Evolutionary conservation across 2,329 filamentous ascomycete genomes (phyloP), one percentile per base, ranked within the genome.

Genomic region (Apiospora malaysiana): DNA sequence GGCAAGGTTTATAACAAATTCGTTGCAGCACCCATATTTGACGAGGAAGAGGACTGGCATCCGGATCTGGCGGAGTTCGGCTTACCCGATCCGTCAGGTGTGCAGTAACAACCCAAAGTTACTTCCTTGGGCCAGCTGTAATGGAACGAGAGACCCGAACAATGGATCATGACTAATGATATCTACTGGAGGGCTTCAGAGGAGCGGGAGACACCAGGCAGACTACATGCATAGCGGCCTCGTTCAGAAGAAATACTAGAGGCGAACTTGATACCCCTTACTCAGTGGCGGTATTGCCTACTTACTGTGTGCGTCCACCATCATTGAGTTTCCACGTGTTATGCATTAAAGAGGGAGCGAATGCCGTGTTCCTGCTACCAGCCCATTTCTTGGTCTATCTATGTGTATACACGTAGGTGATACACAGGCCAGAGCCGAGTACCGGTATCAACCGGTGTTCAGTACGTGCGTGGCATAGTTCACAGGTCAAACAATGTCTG

Each of bases 1-100:
- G 90, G 90, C 67, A 86, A 87, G 76, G 85, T 92, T 71, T 87
- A 88, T 83, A 89, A 88, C 68, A 87, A 88, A 72, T 91, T 91
- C 78, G 85, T 89, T 23, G 81, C 90, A 23, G 88, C 87, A 37
- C 89, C 89, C 9, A 83, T 86, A 63, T 91, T 87, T 83, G 85
- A 84, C 47, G 88, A 89, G 68, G 87, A 88, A 75, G 83, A 87
- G 70, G 87, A 89, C 42, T 90, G 88, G 88, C 80, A 84, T 18
- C 85, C 82, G 10, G 78, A 78, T 68, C 78, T 82, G 8, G 77
- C 80, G 43, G 80, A 80, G 21, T 40, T 40, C 21, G 56, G 56
- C 56, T 63, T 63, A 63, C 9, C 32, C 32, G 56, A 63, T 40
- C 56, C 56, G 32, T 37, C 56, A 40, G 56, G 56, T 40, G 4